Evolutionary conservation across 176 grass and related monocot species (phyloP), one percentile per base, ranked within the genome.

Genomic region (Echinochloa phyllopogon): DNA sequence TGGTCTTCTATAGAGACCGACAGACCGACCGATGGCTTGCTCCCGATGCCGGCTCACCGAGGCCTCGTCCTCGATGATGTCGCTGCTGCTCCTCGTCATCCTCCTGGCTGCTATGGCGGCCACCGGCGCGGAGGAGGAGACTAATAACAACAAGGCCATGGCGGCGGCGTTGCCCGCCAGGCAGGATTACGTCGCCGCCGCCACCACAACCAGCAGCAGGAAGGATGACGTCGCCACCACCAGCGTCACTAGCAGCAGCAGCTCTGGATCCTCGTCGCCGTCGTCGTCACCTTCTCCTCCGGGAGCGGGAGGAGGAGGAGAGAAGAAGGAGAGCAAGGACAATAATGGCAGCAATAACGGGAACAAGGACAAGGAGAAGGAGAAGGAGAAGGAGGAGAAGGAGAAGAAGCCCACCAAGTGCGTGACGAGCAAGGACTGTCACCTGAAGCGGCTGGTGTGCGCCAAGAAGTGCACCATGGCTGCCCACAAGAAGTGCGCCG

Each of bases 361-460:
- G 0, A 37, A n/a, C 52, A 3, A 49, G 12, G 43, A 17, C 16
- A 65, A 50, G 59, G 42, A 64, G 23, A 79, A n/a, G n/a, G n/a
- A n/a, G n/a, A n/a, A n/a, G n/a, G n/a, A n/a, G n/a, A n/a, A n/a
- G n/a, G n/a, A 78, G 23, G 20, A 49, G 25, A 50, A 63, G 60
- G 4, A 17, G 8, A 53, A 37, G 29, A 72, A 17, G 64, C 64
- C 64, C 25, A 25, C 61, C 23, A 73, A 73, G 13, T 81, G 78
- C 78, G 64, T 81, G 36, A 81, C 78, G 20, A 81, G 17, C 64
- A 81, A 81, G 78, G 64, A 69, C 21, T 81, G 78, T 64, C 78
- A 81, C 78, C 66, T 81, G 11, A 81, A 69, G 78, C 78, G 78
- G 4, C 64, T 81, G 36, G 78, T 81, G 78, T 81, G 78, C 64